These are phyloP conservation scores for Sporothrix phasma DNA, from an alignment of 2,329 filamentous ascomycete genomes.

Conservation along the genomic window DNA sequence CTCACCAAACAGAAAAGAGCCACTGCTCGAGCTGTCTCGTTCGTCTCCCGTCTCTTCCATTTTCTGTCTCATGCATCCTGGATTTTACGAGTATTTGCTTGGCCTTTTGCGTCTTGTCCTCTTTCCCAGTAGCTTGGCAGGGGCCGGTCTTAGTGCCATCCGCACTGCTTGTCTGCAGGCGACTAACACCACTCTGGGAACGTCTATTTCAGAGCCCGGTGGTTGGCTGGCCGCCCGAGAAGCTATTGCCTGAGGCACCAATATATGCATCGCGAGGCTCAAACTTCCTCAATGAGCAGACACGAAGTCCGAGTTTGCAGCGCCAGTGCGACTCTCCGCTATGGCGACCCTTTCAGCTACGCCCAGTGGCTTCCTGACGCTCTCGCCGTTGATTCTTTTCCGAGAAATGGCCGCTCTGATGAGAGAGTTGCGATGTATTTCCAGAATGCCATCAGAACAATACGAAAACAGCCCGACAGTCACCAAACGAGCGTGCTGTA, in stretches of 20 bases:
- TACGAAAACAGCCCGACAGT: neutral
- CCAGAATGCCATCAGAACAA: neutral
- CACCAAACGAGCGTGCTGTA: neutral
- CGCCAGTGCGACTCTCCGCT: neutral
- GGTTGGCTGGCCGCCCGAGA: neutral
- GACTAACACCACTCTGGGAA: neutral
- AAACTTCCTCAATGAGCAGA: slow-evolving; percentile 3
- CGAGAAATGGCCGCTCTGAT: neutral
- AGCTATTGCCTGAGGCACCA: neutral
- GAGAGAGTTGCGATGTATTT: neutral
- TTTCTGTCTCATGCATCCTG: neutral
- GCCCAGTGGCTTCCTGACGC: neutral
- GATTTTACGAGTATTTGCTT: neutral
- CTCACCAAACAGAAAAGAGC: too few relatives aligned
- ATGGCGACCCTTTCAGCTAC: neutral
- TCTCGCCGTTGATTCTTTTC: neutral
- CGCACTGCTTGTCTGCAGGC: neutral
- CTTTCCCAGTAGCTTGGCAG: slow-evolving; percentile 4
- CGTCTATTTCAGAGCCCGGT: neutral
- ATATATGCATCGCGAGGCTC: neutral
- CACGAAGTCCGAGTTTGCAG: slow-evolving; percentile 2
- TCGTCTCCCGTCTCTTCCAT: neutral
- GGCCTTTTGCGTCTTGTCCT: neutral
- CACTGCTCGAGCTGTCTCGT: too few relatives aligned
- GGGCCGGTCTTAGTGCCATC: neutral